Evolutionary conservation across 306 rosid genomes (phyloP).

Genomic region (Cicer bijugum): DNA sequence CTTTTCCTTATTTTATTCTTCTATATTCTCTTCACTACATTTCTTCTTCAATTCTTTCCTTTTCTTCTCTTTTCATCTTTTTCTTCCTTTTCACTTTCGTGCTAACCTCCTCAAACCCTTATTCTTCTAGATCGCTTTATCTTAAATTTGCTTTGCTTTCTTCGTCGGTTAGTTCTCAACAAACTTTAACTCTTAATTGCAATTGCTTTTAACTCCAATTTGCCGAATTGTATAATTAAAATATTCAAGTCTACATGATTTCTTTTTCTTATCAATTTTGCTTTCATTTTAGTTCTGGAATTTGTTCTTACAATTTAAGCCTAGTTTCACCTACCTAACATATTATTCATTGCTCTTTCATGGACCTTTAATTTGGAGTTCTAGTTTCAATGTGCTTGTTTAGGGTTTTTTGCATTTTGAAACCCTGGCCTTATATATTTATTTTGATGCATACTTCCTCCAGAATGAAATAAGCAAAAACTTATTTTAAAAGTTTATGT

Average conservation of each 20-base stretch:
- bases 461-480: too few relatives aligned
- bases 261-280: not conserved
- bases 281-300: slow-evolving; percentile 33
- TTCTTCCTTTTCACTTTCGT: not conserved
- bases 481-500: too few relatives aligned
- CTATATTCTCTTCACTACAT: slow-evolving; percentile 17
- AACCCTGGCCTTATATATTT: slow-evolving; percentile 7
- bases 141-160: slow-evolving; percentile 10
- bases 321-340: slow-evolving; percentile 2
- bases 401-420: slow-evolving; percentile 10
- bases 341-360: slow-evolving; percentile 33
- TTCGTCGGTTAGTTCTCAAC: not conserved
- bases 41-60: slow-evolving; percentile 7
- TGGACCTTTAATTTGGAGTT: slow-evolving; percentile 34
- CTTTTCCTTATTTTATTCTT: not conserved
- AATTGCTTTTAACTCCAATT: slow-evolving; percentile 30
- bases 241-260: not conserved
- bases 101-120: not conserved
- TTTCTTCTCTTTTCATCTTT: slow-evolving; percentile 16
- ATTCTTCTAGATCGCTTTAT: slow-evolving; percentile 26
- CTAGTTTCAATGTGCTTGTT: slow-evolving; percentile 25
- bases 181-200: slow-evolving; percentile 39
- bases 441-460: not conserved
- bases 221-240: not conserved
- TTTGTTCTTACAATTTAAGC: slow-evolving; percentile 12